phyloP scores from a whole-genome alignment of 169 alveolate species.

The Eimeria necatrix region DNA sequence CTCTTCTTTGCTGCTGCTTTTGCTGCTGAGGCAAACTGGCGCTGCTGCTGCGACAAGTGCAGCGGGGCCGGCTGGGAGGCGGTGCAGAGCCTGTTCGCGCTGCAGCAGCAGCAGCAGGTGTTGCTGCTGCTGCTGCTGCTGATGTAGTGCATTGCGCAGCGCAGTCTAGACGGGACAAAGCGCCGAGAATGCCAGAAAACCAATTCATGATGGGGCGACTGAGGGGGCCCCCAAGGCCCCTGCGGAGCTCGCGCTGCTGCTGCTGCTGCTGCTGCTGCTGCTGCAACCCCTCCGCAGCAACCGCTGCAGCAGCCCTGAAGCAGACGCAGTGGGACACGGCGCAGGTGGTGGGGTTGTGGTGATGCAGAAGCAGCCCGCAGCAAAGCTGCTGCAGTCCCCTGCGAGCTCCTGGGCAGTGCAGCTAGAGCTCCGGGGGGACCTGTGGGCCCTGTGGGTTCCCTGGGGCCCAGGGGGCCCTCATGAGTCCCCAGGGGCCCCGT shows the following conservation, averaged over 20 bases:
- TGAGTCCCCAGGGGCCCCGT: background rate
- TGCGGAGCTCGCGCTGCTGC: background rate
- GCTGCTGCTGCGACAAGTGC: background rate
- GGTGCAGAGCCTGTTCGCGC: too few species aligned
- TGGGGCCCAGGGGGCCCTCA: background rate
- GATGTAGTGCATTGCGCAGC: background rate
- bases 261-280: constrained; percentile 12
- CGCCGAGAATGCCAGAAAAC: background rate
- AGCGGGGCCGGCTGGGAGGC: background rate
- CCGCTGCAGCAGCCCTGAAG: too few species aligned
- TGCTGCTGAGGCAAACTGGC: background rate
- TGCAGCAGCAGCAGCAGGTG: background rate
- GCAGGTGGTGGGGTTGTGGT: too few species aligned
- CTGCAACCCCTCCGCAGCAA: too few species aligned
- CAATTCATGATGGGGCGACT: background rate
- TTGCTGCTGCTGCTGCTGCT: constrained; percentile 21
- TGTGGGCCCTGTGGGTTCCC: background rate
- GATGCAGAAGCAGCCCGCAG: too few species aligned
- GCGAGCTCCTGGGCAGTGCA: too few species aligned
- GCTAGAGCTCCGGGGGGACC: background rate
- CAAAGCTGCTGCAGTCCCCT: too few species aligned
- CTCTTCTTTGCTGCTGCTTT: background rate
- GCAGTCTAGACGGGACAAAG: background rate
- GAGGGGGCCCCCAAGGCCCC: background rate
- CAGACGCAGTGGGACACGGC: too few species aligned